Evolutionary conservation across 805 yeast species (phyloP).

Genomic region (Metschnikowia proteae): DNA sequence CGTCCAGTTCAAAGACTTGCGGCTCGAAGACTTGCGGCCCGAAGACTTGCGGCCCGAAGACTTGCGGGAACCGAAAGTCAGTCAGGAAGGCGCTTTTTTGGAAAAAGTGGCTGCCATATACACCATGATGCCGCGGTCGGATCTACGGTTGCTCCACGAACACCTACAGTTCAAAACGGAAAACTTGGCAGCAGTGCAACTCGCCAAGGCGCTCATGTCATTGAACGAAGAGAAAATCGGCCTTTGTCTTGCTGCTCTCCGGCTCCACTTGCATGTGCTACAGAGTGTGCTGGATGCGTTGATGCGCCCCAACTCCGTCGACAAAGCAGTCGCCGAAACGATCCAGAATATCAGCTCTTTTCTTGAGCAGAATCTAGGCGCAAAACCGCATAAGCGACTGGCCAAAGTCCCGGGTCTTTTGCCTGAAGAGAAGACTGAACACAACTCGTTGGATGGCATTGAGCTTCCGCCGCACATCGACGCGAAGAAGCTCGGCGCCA

Average conservation of each 20-base stretch:
- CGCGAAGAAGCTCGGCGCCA: constrained; percentile 26
- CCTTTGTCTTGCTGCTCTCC: constrained; percentile 24
- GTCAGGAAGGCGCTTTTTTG: constrained; percentile 9
- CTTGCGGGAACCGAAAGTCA: too few species aligned
- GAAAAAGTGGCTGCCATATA: constrained; percentile 5
- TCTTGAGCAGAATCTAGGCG: not conserved
- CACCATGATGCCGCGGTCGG: constrained; percentile 8
- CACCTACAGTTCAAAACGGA: constrained; percentile 22
- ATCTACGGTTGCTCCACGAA: constrained; percentile 12
- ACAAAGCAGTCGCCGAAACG: not conserved
- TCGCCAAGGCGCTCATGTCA: constrained; percentile 24
- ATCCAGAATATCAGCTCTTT: not conserved
- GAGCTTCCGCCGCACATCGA: constrained; percentile 37
- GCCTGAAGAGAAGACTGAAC: not conserved
- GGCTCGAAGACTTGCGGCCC: not conserved
- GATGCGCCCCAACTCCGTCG: not conserved
- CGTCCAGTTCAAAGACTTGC: constrained; percentile 1
- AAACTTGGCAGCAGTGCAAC: constrained; percentile 25
- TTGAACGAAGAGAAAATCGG: constrained; percentile 33
- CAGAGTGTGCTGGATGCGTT: constrained; percentile 10
- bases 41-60: not conserved
- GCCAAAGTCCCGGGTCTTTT: not conserved
- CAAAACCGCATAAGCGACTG: not conserved
- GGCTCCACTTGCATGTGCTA: constrained; percentile 28
- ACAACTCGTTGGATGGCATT: constrained; percentile 30